These are phyloP conservation scores for Kwoniella europaea DNA, from an alignment of 768 basidiomycete species.

Conservation along the genomic window DNA sequence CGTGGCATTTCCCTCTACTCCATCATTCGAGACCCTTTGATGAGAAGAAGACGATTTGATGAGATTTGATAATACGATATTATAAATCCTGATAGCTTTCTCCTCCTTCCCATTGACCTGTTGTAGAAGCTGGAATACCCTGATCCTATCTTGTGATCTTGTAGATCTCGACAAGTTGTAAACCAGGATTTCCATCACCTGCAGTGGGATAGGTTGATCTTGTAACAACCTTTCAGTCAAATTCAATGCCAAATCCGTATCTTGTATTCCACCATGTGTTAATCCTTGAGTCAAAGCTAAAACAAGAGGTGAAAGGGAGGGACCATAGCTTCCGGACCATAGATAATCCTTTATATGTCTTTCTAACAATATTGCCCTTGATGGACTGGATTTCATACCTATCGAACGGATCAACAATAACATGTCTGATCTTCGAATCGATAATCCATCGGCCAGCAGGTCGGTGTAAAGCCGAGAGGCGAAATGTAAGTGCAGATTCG, in stretches of 20 bases:
- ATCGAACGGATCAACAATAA: constrained; percentile 37
- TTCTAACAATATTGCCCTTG: constrained; percentile 39
- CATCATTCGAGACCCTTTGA: not conserved
- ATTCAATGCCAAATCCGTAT: constrained; percentile 26
- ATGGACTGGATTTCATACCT: constrained; percentile 17
- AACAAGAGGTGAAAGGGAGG: constrained; percentile 9
- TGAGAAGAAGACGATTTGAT: not conserved
- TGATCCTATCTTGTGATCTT: constrained; percentile 10
- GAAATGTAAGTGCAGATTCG: constrained; percentile 37
- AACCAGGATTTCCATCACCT: constrained; percentile 12
- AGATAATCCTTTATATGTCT: constrained; percentile 46
- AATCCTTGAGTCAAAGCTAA: constrained; percentile 33
- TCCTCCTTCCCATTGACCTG: not conserved
- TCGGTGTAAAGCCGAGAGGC: constrained; percentile 48
- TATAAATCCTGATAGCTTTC: constrained; percentile 11
- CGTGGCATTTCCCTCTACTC: not conserved
- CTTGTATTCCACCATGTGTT: constrained; percentile 14
- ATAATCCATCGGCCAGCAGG: constrained; percentile 30
- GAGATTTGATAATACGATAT: constrained; percentile 19
- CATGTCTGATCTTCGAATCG: constrained; percentile 18
- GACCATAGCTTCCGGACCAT: constrained; percentile 11
- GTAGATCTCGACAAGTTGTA: constrained; percentile 9
- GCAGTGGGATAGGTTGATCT: not conserved
- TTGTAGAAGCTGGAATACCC: constrained; percentile 19
- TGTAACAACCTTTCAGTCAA: constrained; percentile 16